These are phyloP conservation scores for Hibiscus mutabilis DNA, from an alignment of 345 rosid species.

Conservation along the genomic window DNA sequence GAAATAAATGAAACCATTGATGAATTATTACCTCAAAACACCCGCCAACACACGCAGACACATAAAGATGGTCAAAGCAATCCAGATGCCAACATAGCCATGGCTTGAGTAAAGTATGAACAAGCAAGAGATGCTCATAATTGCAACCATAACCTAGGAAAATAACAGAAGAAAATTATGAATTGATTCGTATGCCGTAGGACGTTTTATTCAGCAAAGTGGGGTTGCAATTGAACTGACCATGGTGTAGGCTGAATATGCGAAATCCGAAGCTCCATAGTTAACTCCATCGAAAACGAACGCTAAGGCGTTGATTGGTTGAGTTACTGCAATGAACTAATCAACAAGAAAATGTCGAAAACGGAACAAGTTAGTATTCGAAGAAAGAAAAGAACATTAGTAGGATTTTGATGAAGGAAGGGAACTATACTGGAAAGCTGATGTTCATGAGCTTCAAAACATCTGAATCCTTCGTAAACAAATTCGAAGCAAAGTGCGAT, in stretches of 20 bases:
- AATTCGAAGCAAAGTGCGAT: constrained; percentile 28
- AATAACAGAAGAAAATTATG: background rate
- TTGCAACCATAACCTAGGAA: constrained; percentile 29
- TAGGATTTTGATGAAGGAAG: background rate
- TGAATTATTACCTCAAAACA: constrained; percentile 24
- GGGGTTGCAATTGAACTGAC: constrained; percentile 8
- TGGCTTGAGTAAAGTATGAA: constrained; percentile 22
- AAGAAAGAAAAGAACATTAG: background rate
- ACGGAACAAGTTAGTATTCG: background rate
- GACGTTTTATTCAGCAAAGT: too few species aligned
- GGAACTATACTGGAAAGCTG: constrained; percentile 42
- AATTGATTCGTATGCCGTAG: too few species aligned
- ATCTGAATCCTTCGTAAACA: constrained; percentile 33
- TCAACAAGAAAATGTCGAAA: background rate
- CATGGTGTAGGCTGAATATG: constrained; percentile 60
- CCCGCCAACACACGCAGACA: constrained; percentile 32
- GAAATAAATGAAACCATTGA: background rate
- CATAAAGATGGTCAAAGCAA: constrained; percentile 35
- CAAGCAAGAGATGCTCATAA: constrained; percentile 26
- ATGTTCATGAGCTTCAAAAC: constrained; percentile 38
- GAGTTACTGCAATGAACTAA: constrained; percentile 58
- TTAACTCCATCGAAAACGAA: constrained; percentile 62
- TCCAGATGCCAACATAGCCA: constrained; percentile 40
- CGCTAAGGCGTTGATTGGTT: constrained; percentile 60
- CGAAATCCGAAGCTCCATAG: constrained; percentile 63